A percentile compares a stretch with the other conserved stretches of the same genome.
These are phyloP conservation scores for Chrysoporthe deuterocubensis DNA, from an alignment of 2,329 filamentous ascomycete species.

Conservation along the genomic window DNA sequence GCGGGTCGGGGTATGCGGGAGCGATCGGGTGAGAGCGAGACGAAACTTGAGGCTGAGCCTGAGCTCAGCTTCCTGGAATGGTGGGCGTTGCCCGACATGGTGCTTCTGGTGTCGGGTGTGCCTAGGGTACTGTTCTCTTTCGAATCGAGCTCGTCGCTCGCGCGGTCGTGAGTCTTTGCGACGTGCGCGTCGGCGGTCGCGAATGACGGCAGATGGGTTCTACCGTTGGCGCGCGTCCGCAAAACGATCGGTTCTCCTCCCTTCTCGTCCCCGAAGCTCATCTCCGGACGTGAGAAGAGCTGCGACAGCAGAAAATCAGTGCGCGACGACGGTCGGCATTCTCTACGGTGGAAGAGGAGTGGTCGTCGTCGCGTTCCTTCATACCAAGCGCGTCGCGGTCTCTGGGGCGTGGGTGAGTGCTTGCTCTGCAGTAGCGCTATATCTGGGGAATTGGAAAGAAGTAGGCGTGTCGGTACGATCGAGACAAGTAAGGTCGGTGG, in stretches of 20 bases:
- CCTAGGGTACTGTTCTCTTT: constrained; percentile 30
- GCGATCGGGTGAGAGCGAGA: constrained; percentile 26
- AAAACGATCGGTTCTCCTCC: constrained; percentile 27
- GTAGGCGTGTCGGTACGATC: background rate
- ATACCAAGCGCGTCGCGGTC: constrained; percentile 27
- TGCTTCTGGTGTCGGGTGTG: background rate
- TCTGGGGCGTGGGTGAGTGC: background rate
- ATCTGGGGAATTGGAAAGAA: background rate
- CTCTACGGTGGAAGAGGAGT: constrained; percentile 16
- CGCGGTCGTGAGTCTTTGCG: constrained; percentile 7
- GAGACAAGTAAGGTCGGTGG: background rate
- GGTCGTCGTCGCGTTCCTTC: constrained; percentile 25
- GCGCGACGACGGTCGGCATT: constrained; percentile 17
- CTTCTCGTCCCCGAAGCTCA: constrained; percentile 35
- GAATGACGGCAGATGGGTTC: constrained; percentile 37
- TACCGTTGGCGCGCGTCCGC: constrained; percentile 33
- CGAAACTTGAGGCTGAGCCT: constrained; percentile 32
- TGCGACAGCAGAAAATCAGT: constrained; percentile 20
- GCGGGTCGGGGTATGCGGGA: constrained; percentile 39
- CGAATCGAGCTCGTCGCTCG: constrained; percentile 23
- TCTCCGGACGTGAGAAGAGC: constrained; percentile 18
- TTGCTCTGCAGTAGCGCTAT: background rate
- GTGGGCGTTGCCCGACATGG: constrained; percentile 21
- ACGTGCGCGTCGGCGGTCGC: constrained; percentile 26
- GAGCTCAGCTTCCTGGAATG: constrained; percentile 33